Evolutionary conservation across 257 asterid genomes (phyloP), one percentile per base, ranked within the genome.

Genomic region (Solanum virginianum): DNA sequence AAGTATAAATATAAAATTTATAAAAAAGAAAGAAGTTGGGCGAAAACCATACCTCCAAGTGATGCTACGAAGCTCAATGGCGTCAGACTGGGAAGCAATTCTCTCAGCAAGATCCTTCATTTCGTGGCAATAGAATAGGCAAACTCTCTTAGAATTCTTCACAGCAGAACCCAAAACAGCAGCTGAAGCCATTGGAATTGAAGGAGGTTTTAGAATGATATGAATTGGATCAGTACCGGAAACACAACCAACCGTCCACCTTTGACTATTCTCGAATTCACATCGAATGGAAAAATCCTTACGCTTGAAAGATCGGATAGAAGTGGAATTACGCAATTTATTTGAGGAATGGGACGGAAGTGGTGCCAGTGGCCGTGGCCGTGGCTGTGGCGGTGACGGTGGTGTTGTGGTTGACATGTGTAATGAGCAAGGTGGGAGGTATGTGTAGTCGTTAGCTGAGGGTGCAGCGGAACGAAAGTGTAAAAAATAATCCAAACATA

Each of bases 11-110:
- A 36, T 17, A 39, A 9, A 68, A 68, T 68, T 3, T 10, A 68
- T 69, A 8, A 36, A 49, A 36, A 22, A 16, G 10, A 24, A n/a
- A 13, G 18, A 13, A 75, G 15, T 17, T 69, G 17, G 74, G 47
- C 3, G 43, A 7, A 55, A 55, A 14, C 15, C 22, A 7, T 88
- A 97, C 99, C 97, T 93, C 99, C 99, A 97, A 83, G 85, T 92
- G 84, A 97, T 92, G 89, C 85, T 90, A 2, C 98, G 97, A 70
- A 95, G 98, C 91, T 97, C 98, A 90, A 97, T 92, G 83, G 94
- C 89, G 84, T 97, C 99, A 85, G 97, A 94, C 66, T 95, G 92
- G 13, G 95, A 85, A 22, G 98, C 98, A 20, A 97, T 92, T 51
- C 98, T 88, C 14, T 87, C 87, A 4, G 99, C 99, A 4, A 97